Evolutionary conservation across 495 filamentous ascomycete species (phyloP).

Genomic region (Saxophila tyrrhenica): DNA sequence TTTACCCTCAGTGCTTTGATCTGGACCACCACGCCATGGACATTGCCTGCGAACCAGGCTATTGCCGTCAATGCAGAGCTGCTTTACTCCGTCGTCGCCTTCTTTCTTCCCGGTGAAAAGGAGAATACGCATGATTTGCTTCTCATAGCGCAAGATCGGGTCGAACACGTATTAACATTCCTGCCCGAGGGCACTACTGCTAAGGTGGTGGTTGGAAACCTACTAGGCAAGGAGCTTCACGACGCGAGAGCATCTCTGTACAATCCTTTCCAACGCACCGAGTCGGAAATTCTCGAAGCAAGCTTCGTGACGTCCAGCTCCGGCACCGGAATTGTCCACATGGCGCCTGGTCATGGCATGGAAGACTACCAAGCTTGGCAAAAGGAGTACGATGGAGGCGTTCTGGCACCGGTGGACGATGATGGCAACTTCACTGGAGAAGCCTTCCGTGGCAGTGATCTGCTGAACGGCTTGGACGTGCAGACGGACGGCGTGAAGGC

Average conservation of each 20-base stretch:
- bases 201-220: slow-evolving; percentile 41
- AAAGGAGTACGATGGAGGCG: slow-evolving; percentile 45
- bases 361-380: slow-evolving; percentile 86
- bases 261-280: slow-evolving; percentile 49
- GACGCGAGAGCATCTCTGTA: slow-evolving; percentile 47
- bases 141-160: slow-evolving; percentile 53
- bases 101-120: slow-evolving; percentile 23
- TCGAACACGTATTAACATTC: slow-evolving; percentile 39
- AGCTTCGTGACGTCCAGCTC: slow-evolving; percentile 79
- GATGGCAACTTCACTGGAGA: slow-evolving; percentile 65
- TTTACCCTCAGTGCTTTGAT: slow-evolving; percentile 58
- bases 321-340: slow-evolving; percentile 85
- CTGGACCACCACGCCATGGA: slow-evolving; percentile 99
- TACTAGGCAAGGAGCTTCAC: slow-evolving; percentile 55
- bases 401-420: slow-evolving; percentile 71
- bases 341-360: slow-evolving; percentile 89
- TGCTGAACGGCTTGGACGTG: slow-evolving; percentile 50
- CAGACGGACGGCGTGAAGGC: slow-evolving; percentile 51
- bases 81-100: slow-evolving; percentile 58
- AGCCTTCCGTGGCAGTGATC: slow-evolving; percentile 40
- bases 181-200: neutral
- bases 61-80: slow-evolving; percentile 67
- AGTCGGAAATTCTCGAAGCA: slow-evolving; percentile 56
- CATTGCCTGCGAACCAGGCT: slow-evolving; percentile 80
- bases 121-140: slow-evolving; percentile 21